Evolutionary conservation across 192 early-diverging fungal genomes (phyloP).

Genomic region (Allomyces javanicus): DNA sequence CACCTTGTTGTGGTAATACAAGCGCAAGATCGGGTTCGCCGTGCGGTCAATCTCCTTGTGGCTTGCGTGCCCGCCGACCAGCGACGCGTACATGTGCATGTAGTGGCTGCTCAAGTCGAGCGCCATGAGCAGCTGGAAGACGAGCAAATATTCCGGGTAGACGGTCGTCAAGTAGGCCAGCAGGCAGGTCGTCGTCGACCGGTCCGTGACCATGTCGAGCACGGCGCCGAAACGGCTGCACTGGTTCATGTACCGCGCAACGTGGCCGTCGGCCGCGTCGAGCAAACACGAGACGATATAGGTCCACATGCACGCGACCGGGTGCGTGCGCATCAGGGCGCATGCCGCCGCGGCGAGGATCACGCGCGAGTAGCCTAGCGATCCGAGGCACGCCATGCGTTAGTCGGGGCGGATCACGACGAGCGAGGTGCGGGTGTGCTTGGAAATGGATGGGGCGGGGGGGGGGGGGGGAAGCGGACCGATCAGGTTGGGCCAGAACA

Average conservation of each 20-base stretch:
- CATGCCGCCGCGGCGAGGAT: slow-evolving; percentile 48
- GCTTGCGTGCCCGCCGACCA: slow-evolving; percentile 61
- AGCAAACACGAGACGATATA: slow-evolving; percentile 80
- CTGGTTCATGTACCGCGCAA: slow-evolving; percentile 79
- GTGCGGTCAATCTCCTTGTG: slow-evolving; percentile 71
- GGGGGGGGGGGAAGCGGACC: slow-evolving; percentile 18
- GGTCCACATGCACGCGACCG: slow-evolving; percentile 46
- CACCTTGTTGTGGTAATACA: slow-evolving; percentile 84
- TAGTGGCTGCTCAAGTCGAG: slow-evolving; percentile 94
- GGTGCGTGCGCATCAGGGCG: slow-evolving; percentile 54
- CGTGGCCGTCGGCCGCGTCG: slow-evolving; percentile 86
- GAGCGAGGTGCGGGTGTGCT: neutral
- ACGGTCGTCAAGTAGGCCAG: slow-evolving; percentile 58
- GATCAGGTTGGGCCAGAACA: slow-evolving; percentile 64
- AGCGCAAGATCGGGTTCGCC: slow-evolving; percentile 54
- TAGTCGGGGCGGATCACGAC: neutral
- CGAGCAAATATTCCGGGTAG: slow-evolving; percentile 45
- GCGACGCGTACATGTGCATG: slow-evolving; percentile 94
- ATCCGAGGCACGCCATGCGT: neutral
- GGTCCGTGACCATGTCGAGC: slow-evolving; percentile 97
- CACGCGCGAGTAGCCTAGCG: slow-evolving; percentile 69
- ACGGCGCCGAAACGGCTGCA: slow-evolving; percentile 91
- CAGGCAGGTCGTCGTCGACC: slow-evolving; percentile 81
- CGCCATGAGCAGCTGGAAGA: slow-evolving; percentile 77
- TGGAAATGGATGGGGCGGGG: too few species aligned